A percentile compares a stretch with the other conserved stretches of the same genome.
Evolutionary conservation across 257 asterid genomes (phyloP).

Genomic region (Knoxia roxburghii): DNA sequence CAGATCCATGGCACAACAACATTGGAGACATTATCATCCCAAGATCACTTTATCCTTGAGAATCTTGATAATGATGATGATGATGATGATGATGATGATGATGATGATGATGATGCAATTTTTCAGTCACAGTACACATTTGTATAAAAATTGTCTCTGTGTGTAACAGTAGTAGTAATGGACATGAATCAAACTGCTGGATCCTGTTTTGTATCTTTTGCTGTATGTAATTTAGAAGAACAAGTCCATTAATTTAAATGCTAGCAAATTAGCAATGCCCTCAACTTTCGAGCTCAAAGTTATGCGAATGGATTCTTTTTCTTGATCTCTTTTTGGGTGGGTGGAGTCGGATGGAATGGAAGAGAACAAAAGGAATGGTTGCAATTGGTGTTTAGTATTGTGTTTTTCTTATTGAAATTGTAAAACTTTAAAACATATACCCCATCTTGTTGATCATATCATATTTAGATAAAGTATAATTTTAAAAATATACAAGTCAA

Average conservation of each 20-base stretch:
- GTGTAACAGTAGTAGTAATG: slow-evolving; percentile 7
- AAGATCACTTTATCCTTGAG: slow-evolving; percentile 29
- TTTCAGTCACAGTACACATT: neutral
- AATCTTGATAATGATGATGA: neutral
- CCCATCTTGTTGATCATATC: no score
- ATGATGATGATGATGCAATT: neutral
- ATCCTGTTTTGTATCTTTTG: neutral
- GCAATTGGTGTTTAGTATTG: no score
- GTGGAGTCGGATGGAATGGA: no score
- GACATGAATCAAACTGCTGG: slow-evolving; percentile 1
- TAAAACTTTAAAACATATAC: no score
- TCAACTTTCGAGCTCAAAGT: neutral
- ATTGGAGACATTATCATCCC: slow-evolving; percentile 81
- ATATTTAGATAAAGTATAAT: no score
- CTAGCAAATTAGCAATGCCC: neutral
- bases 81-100: neutral
- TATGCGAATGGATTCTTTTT: no score
- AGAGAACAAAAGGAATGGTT: no score
- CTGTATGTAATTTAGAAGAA: slow-evolving; percentile 3
- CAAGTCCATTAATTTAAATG: neutral
- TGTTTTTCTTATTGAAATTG: no score
- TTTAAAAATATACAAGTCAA: no score
- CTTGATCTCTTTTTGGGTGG: no score
- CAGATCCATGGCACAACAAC: slow-evolving; percentile 99
- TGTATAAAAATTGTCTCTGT: slow-evolving; percentile 25